phyloP scores from a whole-genome alignment of 768 basidiomycete genomes.

The Ramaria sp. region DNA sequence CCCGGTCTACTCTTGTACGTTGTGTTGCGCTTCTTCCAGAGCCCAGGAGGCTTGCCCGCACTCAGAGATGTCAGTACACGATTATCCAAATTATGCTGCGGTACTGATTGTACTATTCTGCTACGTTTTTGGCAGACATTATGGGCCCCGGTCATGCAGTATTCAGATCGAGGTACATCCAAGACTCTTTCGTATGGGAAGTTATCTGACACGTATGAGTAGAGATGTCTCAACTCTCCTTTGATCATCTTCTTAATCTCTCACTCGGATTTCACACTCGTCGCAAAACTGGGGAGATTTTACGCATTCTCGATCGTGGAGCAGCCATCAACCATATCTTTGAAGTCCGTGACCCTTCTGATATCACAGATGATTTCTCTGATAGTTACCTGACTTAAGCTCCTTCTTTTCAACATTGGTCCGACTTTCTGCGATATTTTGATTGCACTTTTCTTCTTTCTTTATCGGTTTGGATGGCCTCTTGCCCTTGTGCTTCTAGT shows the following conservation, averaged over 20 bases:
- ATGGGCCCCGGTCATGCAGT: constrained; percentile 87
- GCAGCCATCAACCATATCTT: constrained; percentile 79
- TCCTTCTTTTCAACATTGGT: constrained; percentile 72
- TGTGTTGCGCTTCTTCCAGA: constrained; percentile 59
- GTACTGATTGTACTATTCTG: background rate
- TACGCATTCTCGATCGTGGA: constrained; percentile 74
- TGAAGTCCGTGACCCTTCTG: constrained; percentile 28
- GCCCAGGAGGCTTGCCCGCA: constrained; percentile 64
- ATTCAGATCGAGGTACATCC: constrained; percentile 58
- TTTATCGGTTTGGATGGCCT: constrained; percentile 50
- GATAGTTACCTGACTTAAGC: constrained; percentile 25
- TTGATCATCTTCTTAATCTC: constrained; percentile 79
- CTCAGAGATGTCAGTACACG: constrained; percentile 39
- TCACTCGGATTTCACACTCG: constrained; percentile 77
- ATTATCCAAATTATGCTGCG: constrained; percentile 16
- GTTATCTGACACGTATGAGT: background rate
- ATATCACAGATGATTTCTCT: background rate
- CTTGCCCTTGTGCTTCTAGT: constrained; percentile 56
- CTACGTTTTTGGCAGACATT: constrained; percentile 33
- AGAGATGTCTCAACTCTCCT: constrained; percentile 83
- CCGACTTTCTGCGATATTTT: constrained; percentile 77
- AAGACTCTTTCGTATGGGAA: background rate
- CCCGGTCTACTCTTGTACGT: constrained; percentile 58
- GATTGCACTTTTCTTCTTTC: constrained; percentile 61
- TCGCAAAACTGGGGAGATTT: constrained; percentile 76